Evolutionary conservation across 164 flowering plant species (phyloP).

Genomic region (Echeveria elegans): DNA sequence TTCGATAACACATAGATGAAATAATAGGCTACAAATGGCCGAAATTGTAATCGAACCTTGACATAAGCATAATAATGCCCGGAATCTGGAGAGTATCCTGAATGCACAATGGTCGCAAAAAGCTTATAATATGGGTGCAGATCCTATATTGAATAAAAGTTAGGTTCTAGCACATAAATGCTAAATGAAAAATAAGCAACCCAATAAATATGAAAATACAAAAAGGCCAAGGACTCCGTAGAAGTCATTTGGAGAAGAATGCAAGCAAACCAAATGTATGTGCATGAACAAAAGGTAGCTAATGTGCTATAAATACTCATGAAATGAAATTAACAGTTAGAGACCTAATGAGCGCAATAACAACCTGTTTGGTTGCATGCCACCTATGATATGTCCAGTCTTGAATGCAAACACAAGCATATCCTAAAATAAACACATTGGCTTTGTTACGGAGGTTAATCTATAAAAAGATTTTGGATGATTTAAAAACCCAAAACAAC

Average conservation of each 20-base stretch:
- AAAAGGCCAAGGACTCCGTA: neutral
- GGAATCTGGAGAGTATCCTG: constrained; percentile 87
- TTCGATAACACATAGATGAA: neutral
- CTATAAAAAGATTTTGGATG: too few relatives aligned
- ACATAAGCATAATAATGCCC: constrained; percentile 98
- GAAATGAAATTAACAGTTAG: neutral
- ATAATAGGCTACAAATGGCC: neutral
- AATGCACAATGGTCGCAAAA: constrained; percentile 91
- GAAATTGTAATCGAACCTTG: constrained; percentile 45
- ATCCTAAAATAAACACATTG: too few relatives aligned
- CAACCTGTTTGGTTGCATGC: too few relatives aligned
- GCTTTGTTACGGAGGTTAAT: too few relatives aligned
- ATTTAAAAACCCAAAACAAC: too few relatives aligned
- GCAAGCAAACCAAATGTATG: neutral
- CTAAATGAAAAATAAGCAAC: neutral
- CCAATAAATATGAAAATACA: neutral
- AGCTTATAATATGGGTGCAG: constrained; percentile 73
- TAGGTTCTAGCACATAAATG: neutral
- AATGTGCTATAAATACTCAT: neutral
- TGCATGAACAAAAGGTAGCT: neutral
- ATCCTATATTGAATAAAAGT: constrained; percentile 46
- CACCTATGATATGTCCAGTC: too few relatives aligned
- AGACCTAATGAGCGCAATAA: neutral
- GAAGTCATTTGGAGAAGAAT: neutral
- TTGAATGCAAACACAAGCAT: too few relatives aligned